Percentiles rank a stretch among this genome's conserved stretches.
Conservation (phyloP, 257 asterid genomes). For the Plantago major region DNA sequence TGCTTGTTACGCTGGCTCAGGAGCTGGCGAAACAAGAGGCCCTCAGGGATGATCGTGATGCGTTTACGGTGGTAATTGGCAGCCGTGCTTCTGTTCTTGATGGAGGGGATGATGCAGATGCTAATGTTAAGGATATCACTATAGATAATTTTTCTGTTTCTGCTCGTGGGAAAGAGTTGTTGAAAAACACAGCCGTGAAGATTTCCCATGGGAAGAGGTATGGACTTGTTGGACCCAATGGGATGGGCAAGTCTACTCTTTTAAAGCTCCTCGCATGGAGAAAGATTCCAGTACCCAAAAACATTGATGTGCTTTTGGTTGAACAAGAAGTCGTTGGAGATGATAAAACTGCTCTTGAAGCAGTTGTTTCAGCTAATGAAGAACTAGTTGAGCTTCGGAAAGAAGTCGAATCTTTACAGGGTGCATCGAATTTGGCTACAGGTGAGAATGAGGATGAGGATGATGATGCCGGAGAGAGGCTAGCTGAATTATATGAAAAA, state of each 20-base stretch:
- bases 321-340: constrained; percentile 60
- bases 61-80: constrained; percentile 68
- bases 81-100: constrained; percentile 58
- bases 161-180: constrained; percentile 63
- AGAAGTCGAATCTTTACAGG: constrained; percentile 53
- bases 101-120: constrained; percentile 63
- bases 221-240: constrained; percentile 69
- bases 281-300: constrained; percentile 55
- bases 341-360: constrained; percentile 48
- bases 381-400: constrained; percentile 47
- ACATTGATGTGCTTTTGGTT: constrained; percentile 55
- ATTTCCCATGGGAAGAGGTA: constrained; percentile 71
- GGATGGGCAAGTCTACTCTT: constrained; percentile 66
- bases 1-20: constrained; percentile 44
- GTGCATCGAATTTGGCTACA: constrained; percentile 21
- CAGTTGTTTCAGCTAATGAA: constrained; percentile 62
- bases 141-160: constrained; percentile 60
- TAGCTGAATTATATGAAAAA: constrained; percentile 52
- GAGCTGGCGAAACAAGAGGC: constrained; percentile 62
- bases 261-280: constrained; percentile 57
- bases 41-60: constrained; percentile 65
- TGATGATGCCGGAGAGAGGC: constrained; percentile 48
- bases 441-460: constrained; percentile 31
- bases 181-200: constrained; percentile 53
- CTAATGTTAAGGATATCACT: constrained; percentile 65